phyloP scores from a whole-genome alignment of 108 stramenopile species.

The Ochromonas danica region DNA sequence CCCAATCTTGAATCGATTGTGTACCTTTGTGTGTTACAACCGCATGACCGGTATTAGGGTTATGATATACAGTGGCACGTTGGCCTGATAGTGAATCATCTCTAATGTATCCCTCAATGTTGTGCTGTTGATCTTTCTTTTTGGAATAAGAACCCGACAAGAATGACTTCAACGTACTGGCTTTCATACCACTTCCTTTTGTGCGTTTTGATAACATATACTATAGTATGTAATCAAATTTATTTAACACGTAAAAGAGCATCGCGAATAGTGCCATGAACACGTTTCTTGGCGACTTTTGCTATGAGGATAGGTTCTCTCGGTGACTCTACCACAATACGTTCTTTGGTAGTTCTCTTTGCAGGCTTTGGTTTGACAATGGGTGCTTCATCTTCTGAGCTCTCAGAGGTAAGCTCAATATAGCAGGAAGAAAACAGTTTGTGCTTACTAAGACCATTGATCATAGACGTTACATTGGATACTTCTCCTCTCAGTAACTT shows the following conservation, averaged over 20 bases:
- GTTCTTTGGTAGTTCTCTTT: slow-evolving; percentile 7
- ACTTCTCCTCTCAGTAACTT: not conserved
- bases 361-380: not conserved
- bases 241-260: not conserved
- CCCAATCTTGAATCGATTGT: not conserved
- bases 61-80: not conserved
- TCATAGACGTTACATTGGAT: not conserved
- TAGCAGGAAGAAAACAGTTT: not conserved
- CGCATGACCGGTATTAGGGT: not conserved
- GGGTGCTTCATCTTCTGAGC: not conserved
- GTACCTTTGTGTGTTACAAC: not conserved
- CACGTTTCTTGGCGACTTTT: not conserved
- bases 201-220: too few species aligned
- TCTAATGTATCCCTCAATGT: not conserved
- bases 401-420: not conserved
- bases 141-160: not conserved
- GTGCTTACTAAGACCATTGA: not conserved
- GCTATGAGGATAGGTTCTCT: not conserved
- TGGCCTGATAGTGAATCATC: not conserved
- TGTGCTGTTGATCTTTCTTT: not conserved
- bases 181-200: not conserved
- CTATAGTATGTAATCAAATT: too few species aligned
- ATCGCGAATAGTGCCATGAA: not conserved
- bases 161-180: not conserved
- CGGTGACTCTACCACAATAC: not conserved